Evolutionary conservation across 306 rosid species (phyloP).

Genomic region (Vigna angularis): DNA sequence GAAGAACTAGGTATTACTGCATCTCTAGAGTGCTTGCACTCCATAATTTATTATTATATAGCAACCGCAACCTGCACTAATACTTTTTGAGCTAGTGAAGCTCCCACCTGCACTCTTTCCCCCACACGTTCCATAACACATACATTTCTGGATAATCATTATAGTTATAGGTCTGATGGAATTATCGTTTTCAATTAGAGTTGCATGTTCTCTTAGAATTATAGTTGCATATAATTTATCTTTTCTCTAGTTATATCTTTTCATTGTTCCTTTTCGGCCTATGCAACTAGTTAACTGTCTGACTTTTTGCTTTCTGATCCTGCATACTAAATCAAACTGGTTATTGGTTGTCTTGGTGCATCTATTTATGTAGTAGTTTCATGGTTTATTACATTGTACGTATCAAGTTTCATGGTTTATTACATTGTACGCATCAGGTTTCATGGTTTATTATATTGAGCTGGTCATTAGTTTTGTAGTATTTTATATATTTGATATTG

Average conservation of each 20-base stretch:
- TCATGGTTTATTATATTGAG: background rate
- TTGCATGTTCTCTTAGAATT: background rate
- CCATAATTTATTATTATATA: slow-evolving; percentile 8
- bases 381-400: background rate
- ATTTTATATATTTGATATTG: slow-evolving; percentile 1
- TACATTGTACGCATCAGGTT: background rate
- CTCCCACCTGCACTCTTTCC: slow-evolving; percentile 4
- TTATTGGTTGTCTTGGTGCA: slow-evolving; percentile 22
- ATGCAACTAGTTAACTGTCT: background rate
- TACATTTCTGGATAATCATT: slow-evolving; percentile 28
- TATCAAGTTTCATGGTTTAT: background rate
- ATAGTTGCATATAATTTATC: background rate
- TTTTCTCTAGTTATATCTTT: background rate
- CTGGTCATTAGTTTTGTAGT: slow-evolving; percentile 16
- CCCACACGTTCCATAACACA: background rate
- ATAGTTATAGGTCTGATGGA: slow-evolving; percentile 15
- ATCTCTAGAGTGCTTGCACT: slow-evolving; percentile 28
- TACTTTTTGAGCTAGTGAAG: slow-evolving; percentile 23
- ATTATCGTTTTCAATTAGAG: slow-evolving; percentile 19
- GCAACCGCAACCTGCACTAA: slow-evolving; percentile 5
- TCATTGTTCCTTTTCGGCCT: background rate
- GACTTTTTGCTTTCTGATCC: slow-evolving; percentile 16
- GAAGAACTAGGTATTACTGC: slow-evolving; percentile 83
- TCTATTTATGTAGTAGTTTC: slow-evolving; percentile 7
- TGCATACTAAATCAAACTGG: slow-evolving; percentile 13